phyloP scores from a whole-genome alignment of 441 rosid genomes.

The Adansonia rubrostipa region DNA sequence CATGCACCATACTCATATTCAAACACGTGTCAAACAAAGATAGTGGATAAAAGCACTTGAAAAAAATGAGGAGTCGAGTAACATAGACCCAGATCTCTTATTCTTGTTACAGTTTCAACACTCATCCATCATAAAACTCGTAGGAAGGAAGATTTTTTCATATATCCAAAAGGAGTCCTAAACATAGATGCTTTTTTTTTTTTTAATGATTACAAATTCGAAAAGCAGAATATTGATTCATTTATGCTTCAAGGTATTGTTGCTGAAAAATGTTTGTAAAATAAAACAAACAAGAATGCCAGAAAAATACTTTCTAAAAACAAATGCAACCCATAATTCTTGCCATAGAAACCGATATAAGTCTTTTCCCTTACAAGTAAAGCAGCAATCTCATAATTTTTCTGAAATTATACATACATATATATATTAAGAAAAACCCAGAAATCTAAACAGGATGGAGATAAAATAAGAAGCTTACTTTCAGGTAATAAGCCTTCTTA shows the following conservation, averaged over 20 bases:
- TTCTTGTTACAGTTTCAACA: not conserved
- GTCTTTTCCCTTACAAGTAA: not conserved
- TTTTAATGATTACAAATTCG: not conserved
- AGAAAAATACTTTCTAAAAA: not conserved
- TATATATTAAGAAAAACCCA: not conserved
- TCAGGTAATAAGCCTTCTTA: slow-evolving; percentile 89
- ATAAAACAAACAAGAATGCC: not conserved
- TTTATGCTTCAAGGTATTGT: not conserved
- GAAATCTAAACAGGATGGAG: not conserved
- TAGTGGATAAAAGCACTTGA: too few species aligned
- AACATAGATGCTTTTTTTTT: too few species aligned
- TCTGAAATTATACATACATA: not conserved
- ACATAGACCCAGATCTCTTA: not conserved
- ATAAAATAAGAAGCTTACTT: slow-evolving; percentile 47
- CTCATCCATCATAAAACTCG: too few species aligned
- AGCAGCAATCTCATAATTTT: not conserved
- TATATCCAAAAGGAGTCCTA: too few species aligned
- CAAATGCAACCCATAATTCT: not conserved
- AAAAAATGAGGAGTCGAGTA: too few species aligned
- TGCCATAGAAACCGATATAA: not conserved
- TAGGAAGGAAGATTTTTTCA: too few species aligned
- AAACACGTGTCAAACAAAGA: too few species aligned
- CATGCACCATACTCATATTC: too few species aligned
- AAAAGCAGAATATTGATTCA: not conserved
- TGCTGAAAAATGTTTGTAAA: not conserved